Percentiles rank a stretch among this genome's conserved stretches.
Evolutionary conservation across 371 early-diverging fungal species (phyloP).

Genomic region (Mucor piriformis): DNA sequence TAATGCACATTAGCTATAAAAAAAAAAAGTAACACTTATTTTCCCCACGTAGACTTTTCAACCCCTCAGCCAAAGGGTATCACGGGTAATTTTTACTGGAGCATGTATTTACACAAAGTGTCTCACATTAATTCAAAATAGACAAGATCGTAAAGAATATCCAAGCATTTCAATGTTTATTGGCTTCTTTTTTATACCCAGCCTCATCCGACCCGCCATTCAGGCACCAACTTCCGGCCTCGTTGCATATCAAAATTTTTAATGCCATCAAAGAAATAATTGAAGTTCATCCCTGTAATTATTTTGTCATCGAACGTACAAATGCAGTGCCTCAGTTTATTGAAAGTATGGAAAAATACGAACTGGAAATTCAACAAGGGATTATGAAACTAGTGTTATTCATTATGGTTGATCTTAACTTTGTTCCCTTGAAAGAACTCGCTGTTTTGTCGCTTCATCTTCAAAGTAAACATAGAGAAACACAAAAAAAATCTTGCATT

Average conservation of each 20-base stretch:
- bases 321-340: constrained; percentile 59
- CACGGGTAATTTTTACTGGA: constrained; percentile 30
- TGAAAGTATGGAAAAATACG: constrained; percentile 58
- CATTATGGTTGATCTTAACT: constrained; percentile 66
- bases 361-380: constrained; percentile 50
- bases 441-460: constrained; percentile 66
- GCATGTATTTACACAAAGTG: background rate
- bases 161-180: constrained; percentile 49
- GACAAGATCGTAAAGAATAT: constrained; percentile 48
- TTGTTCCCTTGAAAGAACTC: constrained; percentile 69
- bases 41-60: constrained; percentile 17
- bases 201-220: constrained; percentile 15
- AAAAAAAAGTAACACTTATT: background rate
- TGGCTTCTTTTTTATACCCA: constrained; percentile 49
- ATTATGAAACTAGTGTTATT: constrained; percentile 61
- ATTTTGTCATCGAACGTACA: constrained; percentile 54
- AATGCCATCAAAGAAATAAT: constrained; percentile 44
- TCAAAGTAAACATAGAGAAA: constrained; percentile 43
- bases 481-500: background rate
- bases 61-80: constrained; percentile 22
- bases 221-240: constrained; percentile 17
- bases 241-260: constrained; percentile 37
- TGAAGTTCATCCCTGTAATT: constrained; percentile 54
- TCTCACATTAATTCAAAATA: too few species aligned
- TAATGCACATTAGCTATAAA: background rate